Base-by-base conservation (phyloP, 129 eudicot species). In the Calendula officinalis region DNA sequence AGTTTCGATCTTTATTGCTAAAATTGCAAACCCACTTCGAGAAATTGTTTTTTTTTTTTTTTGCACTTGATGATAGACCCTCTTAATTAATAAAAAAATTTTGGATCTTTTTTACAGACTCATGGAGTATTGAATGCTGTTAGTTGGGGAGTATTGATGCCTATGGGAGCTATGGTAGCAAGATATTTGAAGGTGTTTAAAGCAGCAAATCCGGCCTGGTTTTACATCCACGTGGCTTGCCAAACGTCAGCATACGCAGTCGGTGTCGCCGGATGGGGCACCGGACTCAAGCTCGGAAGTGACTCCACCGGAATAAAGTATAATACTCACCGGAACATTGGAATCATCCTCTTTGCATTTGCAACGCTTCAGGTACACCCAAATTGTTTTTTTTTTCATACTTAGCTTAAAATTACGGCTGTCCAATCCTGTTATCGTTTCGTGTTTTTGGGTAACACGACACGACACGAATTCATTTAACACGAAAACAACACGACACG, bases 351-450 rank as follows among this genome's bases (percentile, higher is more conserved):
- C n/a, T 92, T 92, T 64, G 48, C 75, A 70, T 80, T 94, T 50
- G 99, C 77, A 53, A 88, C 95, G 8, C 87, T 92, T 67, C 96
- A 91, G 95, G 90, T 89, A 80, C 44, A 41, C 40, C 32, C 43
- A 58, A 32, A n/a, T n/a, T 50, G 5, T 39, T 34, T 14, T 36
- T 13, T 44, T 39, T 55, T 41, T 59, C 58, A n/a, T n/a, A n/a
- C n/a, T n/a, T n/a, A n/a, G n/a, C n/a, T n/a, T n/a, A n/a, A n/a
- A n/a, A n/a, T n/a, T n/a, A n/a, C n/a, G n/a, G n/a, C n/a, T n/a
- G n/a, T n/a, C n/a, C n/a, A n/a, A n/a, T n/a, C n/a, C n/a, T n/a
- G n/a, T n/a, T n/a, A n/a, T n/a, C n/a, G n/a, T n/a, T n/a, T n/a
- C n/a, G n/a, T n/a, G n/a, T n/a, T n/a, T n/a, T n/a, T n/a, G n/a